Evolutionary conservation across 495 filamentous ascomycete species (phyloP).

Genomic region (Daldinia childiae): DNA sequence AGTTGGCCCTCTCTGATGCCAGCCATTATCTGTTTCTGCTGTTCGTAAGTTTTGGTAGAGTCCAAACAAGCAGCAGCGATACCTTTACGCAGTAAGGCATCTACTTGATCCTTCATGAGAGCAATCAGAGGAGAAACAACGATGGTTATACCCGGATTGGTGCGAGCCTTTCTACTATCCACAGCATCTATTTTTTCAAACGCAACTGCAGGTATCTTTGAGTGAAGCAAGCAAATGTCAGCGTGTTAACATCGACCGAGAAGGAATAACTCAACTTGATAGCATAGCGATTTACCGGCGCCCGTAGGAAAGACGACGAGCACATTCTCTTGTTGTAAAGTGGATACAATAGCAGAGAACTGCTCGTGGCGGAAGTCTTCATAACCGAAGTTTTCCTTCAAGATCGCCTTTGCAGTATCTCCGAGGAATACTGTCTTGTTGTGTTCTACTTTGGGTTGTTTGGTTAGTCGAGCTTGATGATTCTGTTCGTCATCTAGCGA

Average conservation of each 20-base stretch:
- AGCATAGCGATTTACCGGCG: conserved; percentile 67
- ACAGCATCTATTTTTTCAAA: conserved; percentile 59
- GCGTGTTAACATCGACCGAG: not conserved
- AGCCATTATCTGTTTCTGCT: conserved; percentile 56
- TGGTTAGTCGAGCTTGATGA: not conserved
- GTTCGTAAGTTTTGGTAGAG: conserved; percentile 60
- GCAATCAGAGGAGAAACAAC: conserved; percentile 66
- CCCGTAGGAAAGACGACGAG: conserved; percentile 68
- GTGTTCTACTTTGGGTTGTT: not conserved
- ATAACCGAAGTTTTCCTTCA: conserved; percentile 59
- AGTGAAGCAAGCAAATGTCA: not conserved
- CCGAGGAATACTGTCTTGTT: not conserved
- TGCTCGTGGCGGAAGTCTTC: conserved; percentile 63
- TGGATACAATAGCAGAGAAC: conserved; percentile 59
- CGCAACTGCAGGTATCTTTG: conserved; percentile 63
- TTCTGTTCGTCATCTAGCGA: conserved; percentile 18
- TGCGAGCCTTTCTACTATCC: conserved; percentile 30
- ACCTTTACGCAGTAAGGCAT: conserved; percentile 57
- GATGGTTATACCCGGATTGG: conserved; percentile 57
- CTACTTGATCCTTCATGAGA: conserved; percentile 69
- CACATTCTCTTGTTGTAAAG: conserved; percentile 60
- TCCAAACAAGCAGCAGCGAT: conserved; percentile 63
- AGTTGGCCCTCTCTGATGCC: conserved; percentile 56
- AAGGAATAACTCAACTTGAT: conserved; percentile 47
- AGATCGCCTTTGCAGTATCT: conserved; percentile 9